Conservation (phyloP, 768 basidiomycete species). For the Cystoderma amianthinum region DNA sequence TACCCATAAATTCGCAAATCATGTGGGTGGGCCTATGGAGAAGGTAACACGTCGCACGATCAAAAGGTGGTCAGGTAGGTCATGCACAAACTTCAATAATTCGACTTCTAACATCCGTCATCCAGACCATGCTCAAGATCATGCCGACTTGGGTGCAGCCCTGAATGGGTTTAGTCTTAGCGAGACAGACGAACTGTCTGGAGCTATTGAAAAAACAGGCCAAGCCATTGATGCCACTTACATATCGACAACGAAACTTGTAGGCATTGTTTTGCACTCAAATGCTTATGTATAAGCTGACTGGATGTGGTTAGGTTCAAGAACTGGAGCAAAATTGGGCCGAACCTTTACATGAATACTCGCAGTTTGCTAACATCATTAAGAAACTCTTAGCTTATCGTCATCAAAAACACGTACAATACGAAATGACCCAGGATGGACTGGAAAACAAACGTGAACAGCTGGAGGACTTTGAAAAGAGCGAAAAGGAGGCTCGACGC, state of each 20-base stretch:
- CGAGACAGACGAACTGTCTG: slow-evolving; percentile 65
- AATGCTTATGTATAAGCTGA: too few relatives aligned
- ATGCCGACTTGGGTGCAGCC: slow-evolving; percentile 86
- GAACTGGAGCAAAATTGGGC: slow-evolving; percentile 93
- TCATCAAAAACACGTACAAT: slow-evolving; percentile 97
- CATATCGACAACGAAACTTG: slow-evolving; percentile 85
- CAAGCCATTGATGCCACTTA: slow-evolving; percentile 95
- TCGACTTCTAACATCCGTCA: slow-evolving; percentile 5
- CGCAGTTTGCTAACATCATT: slow-evolving; percentile 92
- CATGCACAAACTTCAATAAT: slow-evolving; percentile 5
- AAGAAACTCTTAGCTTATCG: slow-evolving; percentile 91
- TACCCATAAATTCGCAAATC: slow-evolving; percentile 91
- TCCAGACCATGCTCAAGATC: slow-evolving; percentile 75
- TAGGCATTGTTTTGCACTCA: slow-evolving; percentile 24
- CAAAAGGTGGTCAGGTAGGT: slow-evolving; percentile 90
- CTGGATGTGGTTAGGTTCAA: slow-evolving; percentile 59
- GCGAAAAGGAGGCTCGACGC: slow-evolving; percentile 83
- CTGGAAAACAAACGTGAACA: slow-evolving; percentile 80
- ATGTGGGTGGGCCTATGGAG: slow-evolving; percentile 90
- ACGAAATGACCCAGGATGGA: slow-evolving; percentile 92
- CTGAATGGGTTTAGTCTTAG: slow-evolving; percentile 92
- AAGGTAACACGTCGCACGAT: slow-evolving; percentile 88
- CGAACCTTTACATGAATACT: slow-evolving; percentile 93
- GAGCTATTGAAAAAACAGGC: slow-evolving; percentile 92
- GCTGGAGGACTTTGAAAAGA: slow-evolving; percentile 87